Evolutionary conservation across 2,329 filamentous ascomycete genomes (phyloP).

Genomic region (Polytolypa hystricis): DNA sequence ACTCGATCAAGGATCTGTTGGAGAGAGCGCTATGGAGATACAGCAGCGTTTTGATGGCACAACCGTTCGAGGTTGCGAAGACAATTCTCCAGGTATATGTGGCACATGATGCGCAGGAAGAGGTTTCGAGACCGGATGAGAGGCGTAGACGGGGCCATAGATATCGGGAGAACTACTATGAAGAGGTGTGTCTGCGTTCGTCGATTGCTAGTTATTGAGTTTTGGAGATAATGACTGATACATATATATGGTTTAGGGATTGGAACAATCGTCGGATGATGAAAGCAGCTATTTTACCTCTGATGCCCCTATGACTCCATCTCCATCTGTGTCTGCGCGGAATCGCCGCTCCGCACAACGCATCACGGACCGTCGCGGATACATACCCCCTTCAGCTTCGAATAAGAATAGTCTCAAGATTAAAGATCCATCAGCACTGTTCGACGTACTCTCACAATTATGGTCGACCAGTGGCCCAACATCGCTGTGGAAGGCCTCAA

Average conservation of each 20-base stretch:
- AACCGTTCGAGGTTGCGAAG: slow-evolving; percentile 96
- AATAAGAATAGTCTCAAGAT: slow-evolving; percentile 54
- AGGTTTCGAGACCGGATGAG: slow-evolving; percentile 19
- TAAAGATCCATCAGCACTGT: slow-evolving; percentile 65
- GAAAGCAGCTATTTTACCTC: slow-evolving; percentile 80
- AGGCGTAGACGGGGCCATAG: slow-evolving; percentile 19
- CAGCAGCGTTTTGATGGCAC: slow-evolving; percentile 73
- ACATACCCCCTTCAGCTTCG: slow-evolving; percentile 30
- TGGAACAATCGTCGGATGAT: slow-evolving; percentile 50
- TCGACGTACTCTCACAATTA: slow-evolving; percentile 75
- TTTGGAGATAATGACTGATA: slow-evolving; percentile 5
- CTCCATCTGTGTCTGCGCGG: slow-evolving; percentile 31
- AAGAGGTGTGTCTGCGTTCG: slow-evolving; percentile 20
- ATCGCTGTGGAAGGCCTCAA: slow-evolving; percentile 90
- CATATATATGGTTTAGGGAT: slow-evolving; percentile 14
- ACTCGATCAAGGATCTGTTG: slow-evolving; percentile 63
- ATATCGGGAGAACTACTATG: slow-evolving; percentile 20
- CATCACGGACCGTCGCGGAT: slow-evolving; percentile 37
- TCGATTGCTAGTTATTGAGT: no score
- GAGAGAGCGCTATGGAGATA: slow-evolving; percentile 91
- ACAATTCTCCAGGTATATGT: slow-evolving; percentile 71
- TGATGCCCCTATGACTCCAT: slow-evolving; percentile 32
- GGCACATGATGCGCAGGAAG: slow-evolving; percentile 29
- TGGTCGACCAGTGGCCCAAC: slow-evolving; percentile 84
- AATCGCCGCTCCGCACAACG: slow-evolving; percentile 28